Evolutionary conservation across 163 green algal genomes (phyloP).

Genomic region (Scenedesmus sp.): DNA sequence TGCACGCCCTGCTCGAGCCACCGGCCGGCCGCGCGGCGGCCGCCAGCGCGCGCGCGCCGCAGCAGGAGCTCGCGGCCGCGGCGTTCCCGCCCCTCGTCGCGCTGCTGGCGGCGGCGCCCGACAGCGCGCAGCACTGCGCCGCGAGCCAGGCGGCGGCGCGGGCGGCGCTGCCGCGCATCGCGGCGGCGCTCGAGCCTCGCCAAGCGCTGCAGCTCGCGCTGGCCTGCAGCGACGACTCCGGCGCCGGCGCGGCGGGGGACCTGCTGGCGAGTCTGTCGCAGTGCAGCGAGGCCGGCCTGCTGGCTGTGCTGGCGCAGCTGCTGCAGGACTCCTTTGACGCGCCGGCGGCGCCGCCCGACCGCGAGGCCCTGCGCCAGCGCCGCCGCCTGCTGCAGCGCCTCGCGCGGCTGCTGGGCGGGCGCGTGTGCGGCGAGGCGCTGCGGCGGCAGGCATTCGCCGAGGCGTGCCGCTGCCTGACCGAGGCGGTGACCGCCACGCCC

Average conservation of each 20-base stretch:
- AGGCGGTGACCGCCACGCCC: not conserved
- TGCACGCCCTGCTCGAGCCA: slow-evolving; percentile 22
- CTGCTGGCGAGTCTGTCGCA: slow-evolving; percentile 2
- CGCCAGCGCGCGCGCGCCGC: no score
- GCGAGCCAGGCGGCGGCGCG: slow-evolving; percentile 10
- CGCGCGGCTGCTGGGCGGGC: not conserved
- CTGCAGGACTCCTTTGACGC: no score
- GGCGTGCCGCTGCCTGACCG: not conserved
- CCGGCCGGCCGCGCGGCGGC: no score
- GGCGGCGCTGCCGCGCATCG: slow-evolving; percentile 18
- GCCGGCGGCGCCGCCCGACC: no score
- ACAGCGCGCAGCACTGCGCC: not conserved
- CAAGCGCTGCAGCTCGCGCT: slow-evolving; percentile 35
- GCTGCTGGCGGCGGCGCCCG: slow-evolving; percentile 3
- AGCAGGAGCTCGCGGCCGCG: slow-evolving; percentile 14
- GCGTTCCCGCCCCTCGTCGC: not conserved
- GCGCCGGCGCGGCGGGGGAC: not conserved
- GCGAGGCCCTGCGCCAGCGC: no score
- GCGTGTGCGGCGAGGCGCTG: slow-evolving; percentile 5
- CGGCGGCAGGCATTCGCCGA: slow-evolving; percentile 4
- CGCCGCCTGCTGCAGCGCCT: no score
- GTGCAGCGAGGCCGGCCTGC: slow-evolving; percentile 7
- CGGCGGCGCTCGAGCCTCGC: slow-evolving; percentile 14
- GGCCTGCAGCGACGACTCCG: not conserved
- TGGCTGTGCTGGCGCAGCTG: no score